Percentiles rank a stretch among this genome's conserved stretches.
These are phyloP conservation scores for Ceratobasidium theobromae DNA, from an alignment of 1,284 basidiomycete species.

Conservation along the genomic window DNA sequence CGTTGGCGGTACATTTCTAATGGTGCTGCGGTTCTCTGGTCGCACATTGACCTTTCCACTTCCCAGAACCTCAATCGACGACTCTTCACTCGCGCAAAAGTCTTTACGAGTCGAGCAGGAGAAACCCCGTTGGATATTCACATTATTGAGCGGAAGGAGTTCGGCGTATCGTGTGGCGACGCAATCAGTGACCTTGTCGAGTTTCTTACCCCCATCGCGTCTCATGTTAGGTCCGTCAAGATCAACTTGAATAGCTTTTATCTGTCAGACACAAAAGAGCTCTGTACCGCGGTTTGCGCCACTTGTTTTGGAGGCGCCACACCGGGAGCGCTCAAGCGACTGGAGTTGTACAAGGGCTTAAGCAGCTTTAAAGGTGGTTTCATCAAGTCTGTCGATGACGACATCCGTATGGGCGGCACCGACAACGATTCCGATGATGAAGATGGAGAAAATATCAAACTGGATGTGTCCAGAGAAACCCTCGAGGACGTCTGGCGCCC, in stretches of 20 bases:
- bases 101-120: not conserved
- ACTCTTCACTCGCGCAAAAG: not conserved
- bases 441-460: not conserved
- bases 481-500: not conserved
- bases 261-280: no score
- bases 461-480: not conserved
- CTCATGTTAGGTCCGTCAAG: no score
- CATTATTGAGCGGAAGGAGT: not conserved
- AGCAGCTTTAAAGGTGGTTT: no score
- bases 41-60: not conserved
- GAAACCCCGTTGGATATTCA: not conserved
- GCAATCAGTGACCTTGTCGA: not conserved
- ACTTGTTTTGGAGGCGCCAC: no score
- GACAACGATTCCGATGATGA: no score
- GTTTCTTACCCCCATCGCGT: not conserved
- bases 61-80: not conserved
- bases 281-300: no score
- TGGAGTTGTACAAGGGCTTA: no score
- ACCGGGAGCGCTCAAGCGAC: no score
- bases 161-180: not conserved
- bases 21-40: not conserved
- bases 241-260: no score
- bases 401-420: no score
- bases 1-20: not conserved
- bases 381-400: no score